Conservation (phyloP, 2,329 filamentous ascomycete genomes). For the Trichoderma simmonsii region DNA sequence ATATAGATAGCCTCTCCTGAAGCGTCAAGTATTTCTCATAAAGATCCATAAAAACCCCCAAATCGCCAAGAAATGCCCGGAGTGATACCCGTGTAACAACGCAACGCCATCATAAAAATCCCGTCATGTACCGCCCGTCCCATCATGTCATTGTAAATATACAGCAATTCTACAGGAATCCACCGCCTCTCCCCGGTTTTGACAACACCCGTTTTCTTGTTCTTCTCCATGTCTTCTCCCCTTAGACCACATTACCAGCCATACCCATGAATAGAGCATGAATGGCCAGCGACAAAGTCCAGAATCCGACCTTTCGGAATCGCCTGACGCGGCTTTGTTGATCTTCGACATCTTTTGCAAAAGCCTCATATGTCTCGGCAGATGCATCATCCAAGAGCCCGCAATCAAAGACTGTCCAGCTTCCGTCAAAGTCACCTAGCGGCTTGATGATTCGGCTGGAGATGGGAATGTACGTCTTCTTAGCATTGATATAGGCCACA, state of each 20-base stretch:
- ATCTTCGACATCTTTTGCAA: conserved; percentile 86
- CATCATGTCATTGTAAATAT: conserved; percentile 16
- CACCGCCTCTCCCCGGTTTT: not conserved
- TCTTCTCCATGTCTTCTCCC: not conserved
- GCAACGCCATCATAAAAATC: conserved; percentile 14
- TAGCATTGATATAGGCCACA: conserved; percentile 96
- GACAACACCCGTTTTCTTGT: not conserved
- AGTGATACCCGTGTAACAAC: conserved; percentile 7
- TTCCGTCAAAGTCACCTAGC: conserved; percentile 84
- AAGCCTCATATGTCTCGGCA: conserved; percentile 91
- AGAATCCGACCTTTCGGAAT: conserved; percentile 93
- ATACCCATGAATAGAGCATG: conserved; percentile 95
- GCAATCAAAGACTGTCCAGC: conserved; percentile 92
- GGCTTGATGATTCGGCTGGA: conserved; percentile 92
- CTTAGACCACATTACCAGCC: conserved; percentile 70
- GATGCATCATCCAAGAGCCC: conserved; percentile 91
- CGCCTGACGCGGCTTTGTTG: conserved; percentile 80
- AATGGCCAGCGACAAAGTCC: conserved; percentile 87
- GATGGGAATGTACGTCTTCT: conserved; percentile 92
- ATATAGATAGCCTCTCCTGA: conserved; percentile 10
- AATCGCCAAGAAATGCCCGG: conserved; percentile 9
- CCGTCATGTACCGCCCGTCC: conserved; percentile 7
- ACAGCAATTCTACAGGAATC: conserved; percentile 18
- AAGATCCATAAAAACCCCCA: not conserved
- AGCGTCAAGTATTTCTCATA: conserved; percentile 1